phyloP scores from a whole-genome alignment of 1,139 yeast species.

The Saccharomyces hybrid region DNA sequence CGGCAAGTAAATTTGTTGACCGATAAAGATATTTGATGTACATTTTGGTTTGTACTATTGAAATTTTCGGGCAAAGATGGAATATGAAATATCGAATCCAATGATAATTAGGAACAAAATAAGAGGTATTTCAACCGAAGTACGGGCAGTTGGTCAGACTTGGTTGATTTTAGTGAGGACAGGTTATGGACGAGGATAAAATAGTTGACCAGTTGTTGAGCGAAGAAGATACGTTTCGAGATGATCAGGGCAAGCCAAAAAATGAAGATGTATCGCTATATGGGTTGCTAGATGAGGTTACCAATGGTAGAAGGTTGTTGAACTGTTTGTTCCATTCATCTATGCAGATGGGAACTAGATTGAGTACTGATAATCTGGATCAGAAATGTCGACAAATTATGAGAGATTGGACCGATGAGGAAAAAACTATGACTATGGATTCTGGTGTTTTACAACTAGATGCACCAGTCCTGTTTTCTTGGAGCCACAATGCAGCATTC shows the following conservation, averaged over 20 bases:
- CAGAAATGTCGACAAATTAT: slow-evolving; percentile 10
- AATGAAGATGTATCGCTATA: slow-evolving; percentile 10
- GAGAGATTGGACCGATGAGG: slow-evolving; percentile 20
- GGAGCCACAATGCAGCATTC: slow-evolving; percentile 16
- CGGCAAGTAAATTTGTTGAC: neutral
- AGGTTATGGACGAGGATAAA: neutral
- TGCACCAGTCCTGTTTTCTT: slow-evolving; percentile 23
- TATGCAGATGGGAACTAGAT: neutral
- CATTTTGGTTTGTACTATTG: neutral
- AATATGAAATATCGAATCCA: neutral
- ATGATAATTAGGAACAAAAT: neutral
- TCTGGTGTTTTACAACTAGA: slow-evolving; percentile 13
- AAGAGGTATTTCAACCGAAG: neutral
- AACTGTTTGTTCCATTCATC: slow-evolving; percentile 12
- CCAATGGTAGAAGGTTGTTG: slow-evolving; percentile 22
- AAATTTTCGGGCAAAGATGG: slow-evolving; percentile 1
- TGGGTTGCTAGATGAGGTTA: slow-evolving; percentile 19
- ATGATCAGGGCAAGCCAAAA: neutral
- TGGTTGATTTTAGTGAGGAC: neutral
- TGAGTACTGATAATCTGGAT: neutral
- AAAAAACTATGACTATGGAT: slow-evolving; percentile 11
- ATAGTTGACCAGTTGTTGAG: neutral
- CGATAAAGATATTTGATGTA: neutral
- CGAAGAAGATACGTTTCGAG: neutral
- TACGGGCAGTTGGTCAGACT: neutral